A percentile compares a stretch with the other conserved stretches of the same genome.
Evolutionary conservation across 108 stramenopile genomes (phyloP).

Genomic region (Cyclotella kingstonii): DNA sequence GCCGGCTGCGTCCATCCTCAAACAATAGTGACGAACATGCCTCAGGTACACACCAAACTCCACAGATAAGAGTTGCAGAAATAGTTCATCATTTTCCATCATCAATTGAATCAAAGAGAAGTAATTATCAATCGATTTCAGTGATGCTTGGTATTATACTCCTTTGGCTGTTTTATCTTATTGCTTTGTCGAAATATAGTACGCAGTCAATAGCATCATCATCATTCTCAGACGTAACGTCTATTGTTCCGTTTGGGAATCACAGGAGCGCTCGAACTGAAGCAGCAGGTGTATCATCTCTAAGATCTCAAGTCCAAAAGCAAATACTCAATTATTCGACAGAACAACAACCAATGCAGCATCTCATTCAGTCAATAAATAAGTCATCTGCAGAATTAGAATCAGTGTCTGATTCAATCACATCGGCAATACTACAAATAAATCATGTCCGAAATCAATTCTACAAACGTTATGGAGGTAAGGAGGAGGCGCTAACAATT

Average conservation of each 20-base stretch:
- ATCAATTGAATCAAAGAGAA: too few species aligned
- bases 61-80: too few species aligned
- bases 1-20: not conserved
- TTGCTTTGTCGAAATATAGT: too few species aligned
- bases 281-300: too few species aligned
- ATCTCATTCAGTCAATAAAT: not conserved
- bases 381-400: not conserved
- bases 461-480: slow-evolving; percentile 40
- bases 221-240: not conserved
- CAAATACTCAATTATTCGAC: not conserved
- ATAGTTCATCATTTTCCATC: too few species aligned
- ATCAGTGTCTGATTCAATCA: slow-evolving; percentile 2
- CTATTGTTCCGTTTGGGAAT: not conserved
- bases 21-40: not conserved
- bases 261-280: not conserved
- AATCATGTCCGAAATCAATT: slow-evolving; percentile 27
- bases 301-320: not conserved
- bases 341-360: not conserved
- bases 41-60: not conserved
- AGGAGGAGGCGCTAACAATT: slow-evolving; percentile 29
- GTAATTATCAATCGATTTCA: too few species aligned
- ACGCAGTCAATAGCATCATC: not conserved
- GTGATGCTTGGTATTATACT: not conserved
- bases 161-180: slow-evolving; percentile 1
- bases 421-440: slow-evolving; percentile 15